Evolutionary conservation across 345 rosid species (phyloP), one percentile per base, ranked within the genome.

Genomic region (Eucalyptus brandiana): DNA sequence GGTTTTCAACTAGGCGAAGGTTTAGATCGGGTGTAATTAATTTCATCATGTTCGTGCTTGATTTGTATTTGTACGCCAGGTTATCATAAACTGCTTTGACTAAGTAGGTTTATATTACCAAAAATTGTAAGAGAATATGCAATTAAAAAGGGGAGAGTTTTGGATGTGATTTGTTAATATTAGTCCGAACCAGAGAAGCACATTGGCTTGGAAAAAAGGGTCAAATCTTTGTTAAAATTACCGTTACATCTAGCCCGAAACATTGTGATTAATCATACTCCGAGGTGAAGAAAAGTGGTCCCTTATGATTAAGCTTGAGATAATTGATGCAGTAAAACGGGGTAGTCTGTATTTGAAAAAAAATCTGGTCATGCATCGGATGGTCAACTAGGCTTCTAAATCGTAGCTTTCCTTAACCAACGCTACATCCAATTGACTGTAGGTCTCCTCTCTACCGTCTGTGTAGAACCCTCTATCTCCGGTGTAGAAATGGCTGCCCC

Each of bases 231-330:
- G 62, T 23, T 1, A 2, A 4, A 56, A 11, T 56, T 26, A 2
- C n/a, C 7, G 0, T 60, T 28, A 60, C 6, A 60, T 0, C 8
- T 28, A 1, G 32, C 67, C 8, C 4, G 2, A 3, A 60, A 28
- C 16, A 3, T 4, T 1, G 32, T 2, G 32, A 60, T 60, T 28
- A 3, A 60, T 60, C 32, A 60, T 60, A 28, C 17, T 60, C 16
- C 4, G 1, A 8, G 15, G 28, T 60, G 0, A 6, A 60, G 32
- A 60, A 60, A 60, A 60, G n/a, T 1, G 8, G 32, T 28, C 67
- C 32, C 13, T 14, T 0, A 2, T 12, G n/a, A 60, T 60, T 26
- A 28, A 26, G n/a, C 67, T 60, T 2, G 4, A 56, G 28, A 23
- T 56, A 56, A 56, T 60, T 60, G 13, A 26, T 26, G 67, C 14